These are phyloP conservation scores for Pseudozyma sp. DNA, from an alignment of 1,284 basidiomycete genomes.

Conservation along the genomic window DNA sequence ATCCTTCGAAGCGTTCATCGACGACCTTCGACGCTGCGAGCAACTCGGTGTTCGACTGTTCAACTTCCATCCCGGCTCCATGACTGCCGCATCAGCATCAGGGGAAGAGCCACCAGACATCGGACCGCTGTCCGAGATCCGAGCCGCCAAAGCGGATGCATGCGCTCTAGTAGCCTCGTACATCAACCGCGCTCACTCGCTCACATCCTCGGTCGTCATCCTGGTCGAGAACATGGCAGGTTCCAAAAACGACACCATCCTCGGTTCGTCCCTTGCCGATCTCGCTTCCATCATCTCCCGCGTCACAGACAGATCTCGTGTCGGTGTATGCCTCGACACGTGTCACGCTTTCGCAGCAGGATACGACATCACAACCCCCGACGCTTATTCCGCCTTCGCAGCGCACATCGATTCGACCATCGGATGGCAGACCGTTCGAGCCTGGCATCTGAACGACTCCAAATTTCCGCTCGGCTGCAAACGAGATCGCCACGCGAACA, in stretches of 20 bases:
- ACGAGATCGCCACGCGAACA: conserved; percentile 84
- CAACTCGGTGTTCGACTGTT: conserved; percentile 79
- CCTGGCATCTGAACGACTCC: conserved; percentile 86
- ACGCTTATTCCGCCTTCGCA: conserved; percentile 70
- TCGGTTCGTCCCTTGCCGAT: conserved; percentile 80
- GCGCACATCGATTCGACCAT: conserved; percentile 76
- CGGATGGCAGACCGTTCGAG: conserved; percentile 78
- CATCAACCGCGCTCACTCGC: conserved; percentile 81
- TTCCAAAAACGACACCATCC: conserved; percentile 76
- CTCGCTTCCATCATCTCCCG: conserved; percentile 76
- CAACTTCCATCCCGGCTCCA: conserved; percentile 80
- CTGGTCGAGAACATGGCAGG: conserved; percentile 87
- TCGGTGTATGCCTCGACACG: conserved; percentile 87
- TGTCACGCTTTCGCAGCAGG: conserved; percentile 88
- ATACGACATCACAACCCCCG: conserved; percentile 79
- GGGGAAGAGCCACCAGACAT: conserved; percentile 2
- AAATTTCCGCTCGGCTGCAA: conserved; percentile 76
- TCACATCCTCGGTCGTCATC: conserved; percentile 75
- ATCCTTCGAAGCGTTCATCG: conserved; percentile 83
- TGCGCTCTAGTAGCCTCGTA: conserved; percentile 78
- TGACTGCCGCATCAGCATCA: conserved; percentile 22
- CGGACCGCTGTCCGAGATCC: conserved; percentile 72
- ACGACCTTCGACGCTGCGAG: conserved; percentile 84
- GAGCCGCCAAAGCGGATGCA: conserved; percentile 75
- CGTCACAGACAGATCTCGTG: conserved; percentile 80